These are phyloP conservation scores for Daedaleopsis sinensis DNA, from an alignment of 768 basidiomycete species.

Conservation along the genomic window DNA sequence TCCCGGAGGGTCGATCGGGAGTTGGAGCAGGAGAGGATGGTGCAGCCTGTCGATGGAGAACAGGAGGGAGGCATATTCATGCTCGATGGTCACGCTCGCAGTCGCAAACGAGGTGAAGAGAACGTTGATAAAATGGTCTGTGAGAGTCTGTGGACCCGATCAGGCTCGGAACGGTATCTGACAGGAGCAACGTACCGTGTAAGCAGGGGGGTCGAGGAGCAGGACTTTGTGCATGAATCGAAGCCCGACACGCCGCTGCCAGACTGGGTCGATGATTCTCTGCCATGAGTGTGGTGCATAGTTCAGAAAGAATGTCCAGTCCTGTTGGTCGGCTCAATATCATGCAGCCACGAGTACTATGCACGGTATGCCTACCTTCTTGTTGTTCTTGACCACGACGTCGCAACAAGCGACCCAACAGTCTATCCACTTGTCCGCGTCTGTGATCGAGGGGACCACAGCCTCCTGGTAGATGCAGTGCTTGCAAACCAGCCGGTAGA, in stretches of 20 bases:
- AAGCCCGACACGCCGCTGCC: conserved; percentile 61
- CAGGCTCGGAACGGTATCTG: not conserved
- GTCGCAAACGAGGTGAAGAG: conserved; percentile 57
- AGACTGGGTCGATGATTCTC: conserved; percentile 51
- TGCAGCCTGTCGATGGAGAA: conserved; percentile 58
- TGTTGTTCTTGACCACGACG: conserved; percentile 56
- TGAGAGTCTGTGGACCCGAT: conserved; percentile 39
- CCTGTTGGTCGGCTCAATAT: conserved; percentile 37
- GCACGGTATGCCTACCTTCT: conserved; percentile 37
- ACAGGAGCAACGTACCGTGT: conserved; percentile 45
- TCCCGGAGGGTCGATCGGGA: conserved; percentile 29
- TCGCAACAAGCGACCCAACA: conserved; percentile 75
- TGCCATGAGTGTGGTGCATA: conserved; percentile 56
- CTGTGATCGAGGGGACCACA: conserved; percentile 24
- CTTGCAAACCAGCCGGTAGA: conserved; percentile 58
- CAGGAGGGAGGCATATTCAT: conserved; percentile 58
- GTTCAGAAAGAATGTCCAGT: conserved; percentile 63
- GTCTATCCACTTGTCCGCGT: conserved; percentile 61
- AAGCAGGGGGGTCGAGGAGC: conserved; percentile 60
- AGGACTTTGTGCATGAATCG: conserved; percentile 62
- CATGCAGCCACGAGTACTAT: not conserved
- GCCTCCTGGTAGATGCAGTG: conserved; percentile 38
- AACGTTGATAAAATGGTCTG: conserved; percentile 54
- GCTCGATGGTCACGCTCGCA: conserved; percentile 52
- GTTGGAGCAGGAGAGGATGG: conserved; percentile 51